phyloP scores from a whole-genome alignment of 2,329 filamentous ascomycete species.

The Bipolaris cookei region DNA sequence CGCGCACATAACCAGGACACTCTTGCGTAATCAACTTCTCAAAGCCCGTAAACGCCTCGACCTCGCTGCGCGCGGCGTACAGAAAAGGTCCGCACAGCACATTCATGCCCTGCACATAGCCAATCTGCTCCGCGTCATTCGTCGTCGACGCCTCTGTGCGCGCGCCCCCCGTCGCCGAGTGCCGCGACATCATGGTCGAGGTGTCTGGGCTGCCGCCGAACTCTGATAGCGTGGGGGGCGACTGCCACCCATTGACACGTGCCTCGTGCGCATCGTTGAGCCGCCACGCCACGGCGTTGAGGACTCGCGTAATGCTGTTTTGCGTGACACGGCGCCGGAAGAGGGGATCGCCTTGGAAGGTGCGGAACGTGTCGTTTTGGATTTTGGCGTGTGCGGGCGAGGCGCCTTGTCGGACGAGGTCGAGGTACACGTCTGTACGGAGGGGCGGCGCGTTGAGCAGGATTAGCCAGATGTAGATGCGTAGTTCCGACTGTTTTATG shows the following conservation, averaged over 20 bases:
- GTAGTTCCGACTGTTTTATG: constrained; percentile 74
- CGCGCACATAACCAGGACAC: constrained; percentile 90
- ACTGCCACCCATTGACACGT: constrained; percentile 59
- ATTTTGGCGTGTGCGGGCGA: constrained; percentile 97
- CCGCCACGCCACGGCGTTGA: constrained; percentile 95
- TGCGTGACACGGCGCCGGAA: constrained; percentile 95
- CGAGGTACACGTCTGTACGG: constrained; percentile 85
- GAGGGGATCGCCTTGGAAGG: constrained; percentile 93
- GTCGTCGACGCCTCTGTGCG: constrained; percentile 43
- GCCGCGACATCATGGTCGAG: constrained; percentile 41
- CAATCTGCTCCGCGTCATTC: constrained; percentile 70
- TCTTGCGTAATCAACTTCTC: constrained; percentile 85
- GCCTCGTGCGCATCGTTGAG: constrained; percentile 78
- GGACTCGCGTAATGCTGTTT: constrained; percentile 88
- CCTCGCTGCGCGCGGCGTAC: constrained; percentile 91
- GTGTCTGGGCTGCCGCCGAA: constrained; percentile 58
- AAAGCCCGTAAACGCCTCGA: constrained; percentile 92
- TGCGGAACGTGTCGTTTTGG: constrained; percentile 97
- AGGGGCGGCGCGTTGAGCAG: constrained; percentile 87
- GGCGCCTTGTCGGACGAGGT: constrained; percentile 87
- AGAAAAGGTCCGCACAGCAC: constrained; percentile 94
- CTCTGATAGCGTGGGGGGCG: constrained; percentile 56
- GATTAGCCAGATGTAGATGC: constrained; percentile 96
- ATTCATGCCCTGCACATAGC: constrained; percentile 99
- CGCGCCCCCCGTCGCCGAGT: constrained; percentile 35